Base-by-base conservation (phyloP, 2,329 filamentous ascomycete species). In the Alternaria triticina region DNA sequence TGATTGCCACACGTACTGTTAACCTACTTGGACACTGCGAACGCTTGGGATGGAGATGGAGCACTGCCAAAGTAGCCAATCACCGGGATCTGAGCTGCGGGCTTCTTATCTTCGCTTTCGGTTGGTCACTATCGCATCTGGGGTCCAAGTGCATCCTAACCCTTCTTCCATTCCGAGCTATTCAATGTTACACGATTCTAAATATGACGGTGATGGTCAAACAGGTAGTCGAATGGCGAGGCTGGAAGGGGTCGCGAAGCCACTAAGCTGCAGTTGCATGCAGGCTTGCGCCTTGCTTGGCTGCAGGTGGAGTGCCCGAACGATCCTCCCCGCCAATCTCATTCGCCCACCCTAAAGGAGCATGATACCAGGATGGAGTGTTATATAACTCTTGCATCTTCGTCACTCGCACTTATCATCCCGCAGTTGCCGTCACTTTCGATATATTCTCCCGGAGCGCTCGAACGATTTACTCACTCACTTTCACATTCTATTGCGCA, bases 391-490 rank as follows among this genome's bases (percentile, higher is more conserved):
- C n/a, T 1, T 1, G 36, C 1, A 6, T 40, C 9, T 3, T 40
- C 10, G n/a, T n/a, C n/a, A 40, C 4, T 3, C 15, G 9, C 36
- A 5, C 36, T 40, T 40, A 11, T 40, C 9, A 40, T 17, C 2
- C 5, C n/a, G 36, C 9, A 40, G 2, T 40, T 11, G 9, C 36
- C 36, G 1, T 5, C 36, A 6, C 2, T 40, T 5, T 3, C n/a
- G 0, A 17, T 11, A 0, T 11, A 17, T 15, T 15, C 0, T 17
- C 8, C 0, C 2, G 1, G 3, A 40, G n/a, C 15, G 2, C n/a
- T 40, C n/a, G 2, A 3, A 40, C 1, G 5, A 15, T 3, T 6
- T 17, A 11, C 36, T 17, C 8, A 3, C 36, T 40, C 2, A 4
- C 2, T 40, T 40, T 40, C 27, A 25, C 7, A 25, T 25, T 25